Percentiles rank a stretch among this genome's conserved stretches.
Evolutionary conservation across 768 basidiomycete species (phyloP).

Genomic region (Lactarius evosmus): DNA sequence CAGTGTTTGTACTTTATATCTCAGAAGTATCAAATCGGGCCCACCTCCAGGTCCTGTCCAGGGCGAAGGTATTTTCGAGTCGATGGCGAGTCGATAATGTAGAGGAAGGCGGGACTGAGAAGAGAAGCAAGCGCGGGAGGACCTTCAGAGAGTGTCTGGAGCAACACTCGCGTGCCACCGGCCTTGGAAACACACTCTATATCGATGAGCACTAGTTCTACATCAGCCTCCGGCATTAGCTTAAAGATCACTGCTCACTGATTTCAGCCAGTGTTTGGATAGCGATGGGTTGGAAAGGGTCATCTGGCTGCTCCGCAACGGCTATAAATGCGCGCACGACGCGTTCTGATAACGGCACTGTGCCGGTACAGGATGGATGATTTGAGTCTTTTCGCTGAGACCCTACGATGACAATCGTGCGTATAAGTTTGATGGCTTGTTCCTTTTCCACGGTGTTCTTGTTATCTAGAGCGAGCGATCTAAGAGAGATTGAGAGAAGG

Average conservation of each 20-base stretch:
- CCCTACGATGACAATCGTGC: conserved; percentile 75
- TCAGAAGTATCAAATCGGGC: conserved; percentile 22
- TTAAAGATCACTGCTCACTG: conserved; percentile 40
- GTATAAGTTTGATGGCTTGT: conserved; percentile 87
- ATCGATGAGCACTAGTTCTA: conserved; percentile 73
- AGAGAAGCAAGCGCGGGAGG: conserved; percentile 77
- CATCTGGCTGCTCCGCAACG: conserved; percentile 89
- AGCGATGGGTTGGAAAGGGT: conserved; percentile 77
- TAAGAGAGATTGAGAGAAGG: conserved; percentile 34
- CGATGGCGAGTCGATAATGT: conserved; percentile 80
- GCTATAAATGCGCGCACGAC: conserved; percentile 89
- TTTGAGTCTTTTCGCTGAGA: conserved; percentile 51
- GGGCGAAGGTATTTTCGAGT: conserved; percentile 74
- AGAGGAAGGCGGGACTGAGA: conserved; percentile 75
- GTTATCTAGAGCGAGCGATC: conserved; percentile 81
- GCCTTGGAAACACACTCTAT: conserved; percentile 75
- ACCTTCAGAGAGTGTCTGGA: conserved; percentile 88
- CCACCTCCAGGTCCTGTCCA: conserved; percentile 87
- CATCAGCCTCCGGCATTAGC: conserved; percentile 6
- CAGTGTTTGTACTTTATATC: conserved; percentile 1
- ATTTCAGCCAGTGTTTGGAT: conserved; percentile 90
- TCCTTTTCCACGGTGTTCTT: conserved; percentile 84
- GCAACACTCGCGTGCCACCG: conserved; percentile 80
- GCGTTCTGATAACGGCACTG: conserved; percentile 64
- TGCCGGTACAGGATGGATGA: conserved; percentile 40